phyloP scores from a whole-genome alignment of 2,329 filamentous ascomycete genomes.

The Chrysosporium queenslandicum region DNA sequence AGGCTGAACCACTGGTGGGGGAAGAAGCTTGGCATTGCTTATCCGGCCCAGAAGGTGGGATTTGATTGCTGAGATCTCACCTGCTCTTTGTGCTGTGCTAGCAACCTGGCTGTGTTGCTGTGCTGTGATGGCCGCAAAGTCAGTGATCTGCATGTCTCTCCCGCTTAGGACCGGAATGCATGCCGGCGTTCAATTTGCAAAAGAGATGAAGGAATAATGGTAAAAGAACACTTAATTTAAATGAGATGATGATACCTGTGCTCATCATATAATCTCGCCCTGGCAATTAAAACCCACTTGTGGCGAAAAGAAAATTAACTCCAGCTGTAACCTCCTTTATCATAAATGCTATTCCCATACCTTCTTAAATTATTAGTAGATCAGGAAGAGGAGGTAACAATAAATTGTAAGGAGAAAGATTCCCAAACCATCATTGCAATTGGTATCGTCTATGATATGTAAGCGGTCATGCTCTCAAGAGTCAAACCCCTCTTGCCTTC shows the following conservation, averaged over 20 bases:
- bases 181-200: background rate
- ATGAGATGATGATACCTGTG: background rate
- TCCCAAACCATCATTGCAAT: conserved; percentile 8
- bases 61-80: too few relatives aligned
- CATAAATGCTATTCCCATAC: background rate
- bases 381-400: background rate
- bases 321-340: background rate
- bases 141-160: background rate
- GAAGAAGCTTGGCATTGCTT: background rate
- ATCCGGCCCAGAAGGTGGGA: background rate
- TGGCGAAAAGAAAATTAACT: background rate
- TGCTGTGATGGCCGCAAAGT: background rate
- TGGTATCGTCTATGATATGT: conserved; percentile 12
- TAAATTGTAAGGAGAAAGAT: too few relatives aligned
- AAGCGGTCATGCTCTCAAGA: conserved; percentile 2
- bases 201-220: too few relatives aligned
- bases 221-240: too few relatives aligned
- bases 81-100: too few relatives aligned
- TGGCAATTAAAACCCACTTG: background rate
- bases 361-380: background rate
- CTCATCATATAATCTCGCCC: background rate
- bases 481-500: background rate
- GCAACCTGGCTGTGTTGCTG: too few relatives aligned
- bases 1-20: too few relatives aligned
- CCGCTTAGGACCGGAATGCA: background rate